These are phyloP conservation scores for Umbilicus rupestris DNA, from an alignment of 164 flowering plant genomes.

Conservation along the genomic window DNA sequence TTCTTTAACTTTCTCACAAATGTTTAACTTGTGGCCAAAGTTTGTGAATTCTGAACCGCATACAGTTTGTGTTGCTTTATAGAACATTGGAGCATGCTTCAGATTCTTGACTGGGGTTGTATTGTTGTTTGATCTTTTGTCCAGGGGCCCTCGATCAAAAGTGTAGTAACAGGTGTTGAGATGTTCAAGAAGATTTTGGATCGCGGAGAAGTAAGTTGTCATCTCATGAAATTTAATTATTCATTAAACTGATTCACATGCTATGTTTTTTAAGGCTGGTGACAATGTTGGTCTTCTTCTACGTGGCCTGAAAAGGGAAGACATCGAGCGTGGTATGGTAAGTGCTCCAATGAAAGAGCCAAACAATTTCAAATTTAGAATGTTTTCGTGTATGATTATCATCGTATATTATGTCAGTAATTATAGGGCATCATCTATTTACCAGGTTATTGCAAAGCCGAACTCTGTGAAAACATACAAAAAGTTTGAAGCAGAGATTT, in stretches of 20 bases:
- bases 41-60: neutral
- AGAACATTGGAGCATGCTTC: neutral
- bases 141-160: constrained; percentile 19
- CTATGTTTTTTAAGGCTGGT: constrained; percentile 30
- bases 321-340: constrained; percentile 57
- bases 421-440: neutral
- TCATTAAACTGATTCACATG: neutral
- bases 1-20: no score
- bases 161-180: constrained; percentile 62
- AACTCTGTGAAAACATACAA: constrained; percentile 52
- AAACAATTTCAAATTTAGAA: neutral
- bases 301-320: constrained; percentile 50
- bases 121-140: neutral
- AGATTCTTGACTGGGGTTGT: neutral
- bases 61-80: neutral
- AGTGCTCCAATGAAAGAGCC: neutral
- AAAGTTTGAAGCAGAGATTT: constrained; percentile 47
- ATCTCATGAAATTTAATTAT: neutral
- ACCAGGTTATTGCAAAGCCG: constrained; percentile 41
- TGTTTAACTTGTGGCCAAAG: neutral
- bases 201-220: constrained; percentile 21
- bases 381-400: neutral
- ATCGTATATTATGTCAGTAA: neutral
- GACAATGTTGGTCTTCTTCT: constrained; percentile 57
- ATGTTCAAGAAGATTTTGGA: constrained; percentile 61